Evolutionary conservation across 768 basidiomycete genomes (phyloP).

Genomic region (Boletus reticulatus): DNA sequence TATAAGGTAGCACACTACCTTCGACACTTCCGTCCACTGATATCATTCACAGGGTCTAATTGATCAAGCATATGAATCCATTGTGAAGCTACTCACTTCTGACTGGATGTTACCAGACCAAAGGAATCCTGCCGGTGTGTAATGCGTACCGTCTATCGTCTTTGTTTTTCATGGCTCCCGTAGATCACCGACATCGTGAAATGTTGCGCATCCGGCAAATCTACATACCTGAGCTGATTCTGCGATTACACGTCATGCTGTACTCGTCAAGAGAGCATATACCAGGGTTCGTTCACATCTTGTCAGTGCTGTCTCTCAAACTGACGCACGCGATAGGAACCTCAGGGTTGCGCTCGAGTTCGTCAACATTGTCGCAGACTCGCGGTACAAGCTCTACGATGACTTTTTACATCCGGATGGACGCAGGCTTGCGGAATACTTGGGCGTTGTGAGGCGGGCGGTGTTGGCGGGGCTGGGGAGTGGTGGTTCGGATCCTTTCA

Average conservation of each 20-base stretch:
- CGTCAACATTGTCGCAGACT: slow-evolving; percentile 85
- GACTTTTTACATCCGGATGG: slow-evolving; percentile 70
- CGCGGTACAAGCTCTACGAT: slow-evolving; percentile 79
- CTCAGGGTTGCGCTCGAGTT: slow-evolving; percentile 73
- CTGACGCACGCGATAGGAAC: slow-evolving; percentile 48
- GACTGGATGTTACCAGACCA: slow-evolving; percentile 72
- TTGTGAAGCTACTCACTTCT: slow-evolving; percentile 67
- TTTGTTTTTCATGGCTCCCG: slow-evolving; percentile 28
- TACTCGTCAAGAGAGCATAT: slow-evolving; percentile 60
- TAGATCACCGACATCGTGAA: slow-evolving; percentile 58
- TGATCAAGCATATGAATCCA: slow-evolving; percentile 61
- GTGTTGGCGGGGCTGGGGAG: slow-evolving; percentile 68
- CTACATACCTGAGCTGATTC: slow-evolving; percentile 85
- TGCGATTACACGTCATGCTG: slow-evolving; percentile 77
- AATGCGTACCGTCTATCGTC: neutral
- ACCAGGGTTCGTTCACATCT: slow-evolving; percentile 53
- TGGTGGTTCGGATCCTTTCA: slow-evolving; percentile 78
- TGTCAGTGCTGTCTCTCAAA: neutral
- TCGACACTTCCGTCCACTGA: neutral
- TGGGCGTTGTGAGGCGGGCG: slow-evolving; percentile 69
- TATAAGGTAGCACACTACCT: slow-evolving; percentile 46
- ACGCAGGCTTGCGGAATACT: slow-evolving; percentile 65
- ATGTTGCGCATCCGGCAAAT: slow-evolving; percentile 82
- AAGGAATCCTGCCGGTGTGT: slow-evolving; percentile 38
- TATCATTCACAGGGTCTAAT: slow-evolving; percentile 46